Evolutionary conservation across 768 basidiomycete genomes (phyloP).

Genomic region (Chalciporus piperatus): DNA sequence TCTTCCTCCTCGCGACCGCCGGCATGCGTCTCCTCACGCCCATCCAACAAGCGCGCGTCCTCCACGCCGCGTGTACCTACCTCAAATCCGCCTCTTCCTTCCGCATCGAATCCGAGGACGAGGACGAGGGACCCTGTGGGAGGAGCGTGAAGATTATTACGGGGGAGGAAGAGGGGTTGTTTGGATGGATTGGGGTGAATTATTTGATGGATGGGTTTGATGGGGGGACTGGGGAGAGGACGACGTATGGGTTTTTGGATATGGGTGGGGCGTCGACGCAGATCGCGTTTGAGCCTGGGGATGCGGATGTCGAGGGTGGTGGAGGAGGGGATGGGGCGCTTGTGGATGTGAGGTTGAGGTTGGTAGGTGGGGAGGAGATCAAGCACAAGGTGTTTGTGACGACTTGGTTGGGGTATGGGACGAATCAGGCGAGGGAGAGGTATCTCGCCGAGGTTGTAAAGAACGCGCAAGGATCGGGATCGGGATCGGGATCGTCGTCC

Average conservation of each 20-base stretch:
- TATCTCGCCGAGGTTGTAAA: conserved; percentile 73
- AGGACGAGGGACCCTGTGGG: conserved; percentile 94
- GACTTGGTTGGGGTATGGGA: conserved; percentile 98
- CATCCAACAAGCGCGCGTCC: conserved; percentile 64
- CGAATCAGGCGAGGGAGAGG: conserved; percentile 93
- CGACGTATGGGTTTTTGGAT: conserved; percentile 96
- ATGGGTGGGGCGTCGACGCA: conserved; percentile 99
- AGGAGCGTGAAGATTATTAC: conserved; percentile 91
- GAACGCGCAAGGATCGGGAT: conserved; percentile 45
- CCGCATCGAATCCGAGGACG: conserved; percentile 63
- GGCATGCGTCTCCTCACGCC: conserved; percentile 89
- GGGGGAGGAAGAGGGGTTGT: conserved; percentile 97
- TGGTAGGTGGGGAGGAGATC: conserved; percentile 83
- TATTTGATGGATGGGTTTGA: conserved; percentile 97
- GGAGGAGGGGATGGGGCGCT: conserved; percentile 31
- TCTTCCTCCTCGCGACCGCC: conserved; percentile 94
- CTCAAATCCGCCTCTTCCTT: conserved; percentile 76
- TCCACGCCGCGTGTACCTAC: conserved; percentile 76
- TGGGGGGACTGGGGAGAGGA: conserved; percentile 45
- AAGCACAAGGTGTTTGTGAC: conserved; percentile 94
- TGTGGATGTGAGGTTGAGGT: conserved; percentile 75
- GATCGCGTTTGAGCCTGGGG: conserved; percentile 91
- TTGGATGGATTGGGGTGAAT: conserved; percentile 99
- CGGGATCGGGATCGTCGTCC: conserved; percentile 19
- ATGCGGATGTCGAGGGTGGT: conserved; percentile 48